phyloP scores from a whole-genome alignment of 805 yeast genomes.

The Hanseniaspora opuntiae region DNA sequence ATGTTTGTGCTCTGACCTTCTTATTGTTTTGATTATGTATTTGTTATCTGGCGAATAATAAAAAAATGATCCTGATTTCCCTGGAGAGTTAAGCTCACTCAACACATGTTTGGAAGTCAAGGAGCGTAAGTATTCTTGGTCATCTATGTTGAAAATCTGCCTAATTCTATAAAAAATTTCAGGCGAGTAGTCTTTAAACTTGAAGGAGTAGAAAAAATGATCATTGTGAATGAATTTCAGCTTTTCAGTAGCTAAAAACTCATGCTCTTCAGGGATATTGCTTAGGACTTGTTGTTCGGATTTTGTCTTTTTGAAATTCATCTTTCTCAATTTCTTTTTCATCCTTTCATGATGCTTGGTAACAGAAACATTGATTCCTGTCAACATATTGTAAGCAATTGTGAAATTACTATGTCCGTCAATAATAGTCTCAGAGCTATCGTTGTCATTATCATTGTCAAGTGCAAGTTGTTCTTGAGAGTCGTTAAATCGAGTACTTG shows the following conservation, averaged over 20 bases:
- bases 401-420: slow-evolving; percentile 92
- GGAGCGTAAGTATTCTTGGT: slow-evolving; percentile 87
- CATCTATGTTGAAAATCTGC: slow-evolving; percentile 70
- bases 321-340: slow-evolving; percentile 1
- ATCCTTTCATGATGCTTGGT: slow-evolving; percentile 42
- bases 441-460: slow-evolving; percentile 40
- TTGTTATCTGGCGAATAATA: slow-evolving; percentile 88
- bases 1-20: slow-evolving; percentile 81
- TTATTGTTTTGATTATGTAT: slow-evolving; percentile 91
- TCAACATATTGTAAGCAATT: slow-evolving; percentile 91
- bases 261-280: slow-evolving; percentile 29
- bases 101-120: slow-evolving; percentile 85
- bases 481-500: not conserved
- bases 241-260: slow-evolving; percentile 62
- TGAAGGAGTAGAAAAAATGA: slow-evolving; percentile 86
- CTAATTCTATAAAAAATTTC: slow-evolving; percentile 83
- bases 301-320: not conserved
- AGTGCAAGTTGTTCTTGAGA: slow-evolving; percentile 20
- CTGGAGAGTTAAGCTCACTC: slow-evolving; percentile 87
- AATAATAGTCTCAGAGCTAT: slow-evolving; percentile 63
- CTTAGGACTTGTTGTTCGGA: not conserved
- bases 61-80: slow-evolving; percentile 91
- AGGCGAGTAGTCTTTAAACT: slow-evolving; percentile 92
- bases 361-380: slow-evolving; percentile 92
- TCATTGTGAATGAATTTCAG: slow-evolving; percentile 79